phyloP scores from a whole-genome alignment of 2,329 filamentous ascomycete genomes.

The Penicillium griseofulvum region DNA sequence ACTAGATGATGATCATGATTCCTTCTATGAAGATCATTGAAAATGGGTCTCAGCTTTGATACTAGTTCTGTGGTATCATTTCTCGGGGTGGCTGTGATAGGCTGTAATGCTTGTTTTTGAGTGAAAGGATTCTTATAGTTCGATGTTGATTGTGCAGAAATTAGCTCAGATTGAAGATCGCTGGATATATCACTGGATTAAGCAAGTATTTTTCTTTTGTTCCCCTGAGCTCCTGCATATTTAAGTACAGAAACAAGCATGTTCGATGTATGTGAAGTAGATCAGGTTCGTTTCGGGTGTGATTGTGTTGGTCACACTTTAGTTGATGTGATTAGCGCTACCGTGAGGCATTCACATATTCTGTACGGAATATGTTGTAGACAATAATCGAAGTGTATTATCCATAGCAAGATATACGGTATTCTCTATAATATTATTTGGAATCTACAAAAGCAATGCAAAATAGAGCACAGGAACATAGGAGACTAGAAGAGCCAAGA shows the following conservation, averaged over 20 bases:
- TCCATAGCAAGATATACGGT: no score
- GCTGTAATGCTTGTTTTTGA: neutral
- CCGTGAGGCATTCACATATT: neutral
- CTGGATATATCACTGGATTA: neutral
- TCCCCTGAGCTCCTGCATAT: neutral
- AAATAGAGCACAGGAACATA: neutral
- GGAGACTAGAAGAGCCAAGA: no score
- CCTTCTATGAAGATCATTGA: neutral
- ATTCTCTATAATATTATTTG: no score
- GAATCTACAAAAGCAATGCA: neutral
- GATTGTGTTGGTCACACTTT: neutral
- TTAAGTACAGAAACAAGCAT: neutral
- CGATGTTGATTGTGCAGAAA: neutral
- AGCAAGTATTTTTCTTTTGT: neutral
- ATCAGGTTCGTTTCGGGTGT: neutral
- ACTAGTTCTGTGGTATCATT: neutral
- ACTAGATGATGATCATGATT: neutral
- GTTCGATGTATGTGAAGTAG: neutral
- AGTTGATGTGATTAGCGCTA: neutral
- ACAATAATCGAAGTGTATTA: no score
- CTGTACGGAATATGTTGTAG: no score
- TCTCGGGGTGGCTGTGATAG: neutral
- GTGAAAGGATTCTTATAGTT: neutral
- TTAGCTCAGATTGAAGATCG: neutral
- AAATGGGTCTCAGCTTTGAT: neutral